phyloP scores from a whole-genome alignment of 805 yeast genomes.

The Jamesozyma rosinii region DNA sequence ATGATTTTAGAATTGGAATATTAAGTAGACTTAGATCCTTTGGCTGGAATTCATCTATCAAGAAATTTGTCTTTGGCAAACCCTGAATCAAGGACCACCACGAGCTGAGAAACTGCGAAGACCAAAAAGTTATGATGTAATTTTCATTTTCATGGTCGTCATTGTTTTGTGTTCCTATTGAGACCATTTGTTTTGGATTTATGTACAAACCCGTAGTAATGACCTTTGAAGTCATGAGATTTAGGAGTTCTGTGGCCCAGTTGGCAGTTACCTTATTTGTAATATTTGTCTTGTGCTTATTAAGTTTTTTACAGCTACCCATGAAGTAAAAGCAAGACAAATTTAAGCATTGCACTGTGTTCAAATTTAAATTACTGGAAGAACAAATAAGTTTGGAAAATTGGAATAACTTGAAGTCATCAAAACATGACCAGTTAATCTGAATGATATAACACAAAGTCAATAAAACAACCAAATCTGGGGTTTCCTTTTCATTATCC shows the following conservation, averaged over 20 bases:
- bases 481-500: background rate
- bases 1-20: conserved; percentile 18
- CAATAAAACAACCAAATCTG: conserved; percentile 14
- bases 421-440: conserved; percentile 25
- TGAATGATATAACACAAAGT: conserved; percentile 21
- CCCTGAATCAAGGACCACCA: conserved; percentile 27
- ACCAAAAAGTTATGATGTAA: conserved; percentile 20
- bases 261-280: background rate
- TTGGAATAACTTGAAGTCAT: conserved; percentile 20
- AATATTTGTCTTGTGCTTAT: background rate
- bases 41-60: conserved; percentile 22
- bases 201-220: conserved; percentile 19
- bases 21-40: conserved; percentile 13
- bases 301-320: conserved; percentile 7
- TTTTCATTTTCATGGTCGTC: conserved; percentile 4
- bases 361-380: conserved; percentile 7
- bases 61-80: conserved; percentile 21
- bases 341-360: conserved; percentile 17
- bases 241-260: conserved; percentile 12
- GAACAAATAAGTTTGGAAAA: conserved; percentile 19
- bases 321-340: conserved; percentile 22
- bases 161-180: conserved; percentile 2
- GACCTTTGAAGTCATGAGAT: conserved; percentile 13
- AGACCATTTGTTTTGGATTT: conserved; percentile 16
- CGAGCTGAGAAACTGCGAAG: conserved; percentile 23